A percentile compares a stretch with the other conserved stretches of the same genome.
Evolutionary conservation across 495 filamentous ascomycete species (phyloP).

Genomic region (Aspergillus incahuasiensis): DNA sequence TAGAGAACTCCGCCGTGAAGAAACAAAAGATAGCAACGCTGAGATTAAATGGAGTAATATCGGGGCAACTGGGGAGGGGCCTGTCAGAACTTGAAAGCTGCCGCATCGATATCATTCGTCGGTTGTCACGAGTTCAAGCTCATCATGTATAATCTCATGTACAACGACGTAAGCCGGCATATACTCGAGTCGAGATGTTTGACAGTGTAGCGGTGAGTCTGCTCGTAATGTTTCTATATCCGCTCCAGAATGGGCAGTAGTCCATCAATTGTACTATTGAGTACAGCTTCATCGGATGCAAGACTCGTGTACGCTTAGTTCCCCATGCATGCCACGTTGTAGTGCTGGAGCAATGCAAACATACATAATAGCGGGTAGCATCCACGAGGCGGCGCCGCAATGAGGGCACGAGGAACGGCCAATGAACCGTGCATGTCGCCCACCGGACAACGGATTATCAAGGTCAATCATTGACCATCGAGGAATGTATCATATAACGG

Average conservation of each 20-base stretch:
- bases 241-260: not conserved
- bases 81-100: not conserved
- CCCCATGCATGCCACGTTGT: slow-evolving; percentile 17
- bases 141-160: slow-evolving; percentile 7
- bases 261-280: not conserved
- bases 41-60: not conserved
- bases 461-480: not conserved
- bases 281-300: slow-evolving; percentile 9
- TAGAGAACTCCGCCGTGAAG: no score
- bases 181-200: not conserved
- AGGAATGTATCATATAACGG: slow-evolving; percentile 3
- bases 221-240: not conserved
- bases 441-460: not conserved
- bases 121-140: not conserved
- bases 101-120: not conserved
- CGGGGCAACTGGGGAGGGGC: not conserved
- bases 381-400: slow-evolving; percentile 6
- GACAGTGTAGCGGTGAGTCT: slow-evolving; percentile 20
- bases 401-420: not conserved
- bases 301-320: slow-evolving; percentile 5
- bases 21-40: not conserved
- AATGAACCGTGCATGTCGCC: slow-evolving; percentile 3
- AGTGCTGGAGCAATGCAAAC: not conserved
- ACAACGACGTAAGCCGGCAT: slow-evolving; percentile 5
- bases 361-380: not conserved